Base-by-base conservation (phyloP, 768 basidiomycete genomes). In the Solioccasus polychromus region DNA sequence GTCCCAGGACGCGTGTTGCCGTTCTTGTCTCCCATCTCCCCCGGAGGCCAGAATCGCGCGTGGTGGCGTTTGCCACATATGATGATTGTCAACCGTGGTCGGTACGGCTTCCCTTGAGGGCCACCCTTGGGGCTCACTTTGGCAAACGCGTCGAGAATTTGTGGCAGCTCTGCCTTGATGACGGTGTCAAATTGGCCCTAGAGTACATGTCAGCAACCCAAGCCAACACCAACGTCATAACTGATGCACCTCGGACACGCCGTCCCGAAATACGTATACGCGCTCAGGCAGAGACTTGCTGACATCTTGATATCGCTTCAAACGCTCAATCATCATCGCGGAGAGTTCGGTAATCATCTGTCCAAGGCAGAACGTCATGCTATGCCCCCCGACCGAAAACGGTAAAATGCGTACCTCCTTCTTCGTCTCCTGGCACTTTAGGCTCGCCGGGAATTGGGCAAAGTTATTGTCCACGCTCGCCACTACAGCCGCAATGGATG, bases 401-500 rank as follows among this genome's bases (percentile, higher is more conserved):
- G 5, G 2, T 6, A 20, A 23, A 17, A 28, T 9, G 44, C 66
- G 1, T 6, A 57, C 64, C 53, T 66, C 64, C 30, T 58, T 51
- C 36, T 38, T 60, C 6, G 55, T 54, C 57, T 76, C 64, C 57
- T 92, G 90, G 10, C 88, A 73, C 23, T 77, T 60, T 51, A 92
- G 39, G 53, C 85, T 87, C 0, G 82, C 87, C 0, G 90, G 89
- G 64, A 82, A 91, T 50, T 90, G 87, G 0, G 80, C 83, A 52
- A 88, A 90, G 3, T 71, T 64, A 20, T 70, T 68, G 56, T 92
- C 88, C 1, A 80, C 69, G 47, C 80, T 91, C 0, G 85, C 89
- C 3, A 92, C 90, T 9, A 92, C 83, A 0, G 88, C 89, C 0
- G 86, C 87, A 35, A 92, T 85, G 1, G 87, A 89, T 3, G 90